phyloP scores from a whole-genome alignment of 1,139 yeast species.

The Casaregolazyma lundiana region DNA sequence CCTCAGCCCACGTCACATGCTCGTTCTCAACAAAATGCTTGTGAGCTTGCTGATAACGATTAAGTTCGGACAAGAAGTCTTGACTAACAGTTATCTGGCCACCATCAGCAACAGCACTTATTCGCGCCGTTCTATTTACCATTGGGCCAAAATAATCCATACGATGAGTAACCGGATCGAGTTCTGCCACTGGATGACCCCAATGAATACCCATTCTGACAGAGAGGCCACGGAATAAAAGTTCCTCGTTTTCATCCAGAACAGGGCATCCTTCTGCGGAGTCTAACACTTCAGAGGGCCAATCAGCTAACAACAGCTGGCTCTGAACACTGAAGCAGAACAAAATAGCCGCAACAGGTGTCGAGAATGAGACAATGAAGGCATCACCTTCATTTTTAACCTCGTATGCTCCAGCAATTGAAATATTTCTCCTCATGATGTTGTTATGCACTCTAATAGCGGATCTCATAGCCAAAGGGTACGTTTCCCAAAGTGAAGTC shows the following conservation, averaged over 20 bases:
- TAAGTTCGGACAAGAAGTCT: conserved; percentile 73
- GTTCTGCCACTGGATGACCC: conserved; percentile 96
- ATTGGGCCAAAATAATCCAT: conserved; percentile 99
- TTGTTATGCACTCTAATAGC: conserved; percentile 93
- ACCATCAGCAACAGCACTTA: conserved; percentile 93
- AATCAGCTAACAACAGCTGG: conserved; percentile 75
- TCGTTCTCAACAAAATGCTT: conserved; percentile 38
- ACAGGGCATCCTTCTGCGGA: conserved; percentile 82
- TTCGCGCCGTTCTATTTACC: conserved; percentile 93
- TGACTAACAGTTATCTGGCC: conserved; percentile 91
- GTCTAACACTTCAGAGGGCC: conserved; percentile 92
- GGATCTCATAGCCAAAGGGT: conserved; percentile 91
- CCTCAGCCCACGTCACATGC: conserved; percentile 44
- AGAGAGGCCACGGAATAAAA: conserved; percentile 79
- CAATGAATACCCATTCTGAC: conserved; percentile 98
- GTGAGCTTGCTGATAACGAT: conserved; percentile 53
- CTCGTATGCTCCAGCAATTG: conserved; percentile 95
- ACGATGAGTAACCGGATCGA: conserved; percentile 89
- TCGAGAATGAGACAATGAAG: conserved; percentile 96
- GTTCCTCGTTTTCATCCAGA: conserved; percentile 56
- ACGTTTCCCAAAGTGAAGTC: conserved; percentile 87
- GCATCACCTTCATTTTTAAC: conserved; percentile 99
- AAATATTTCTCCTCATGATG: conserved; percentile 87
- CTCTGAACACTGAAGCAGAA: conserved; percentile 96
- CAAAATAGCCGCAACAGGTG: conserved; percentile 80